Evolutionary conservation across 768 basidiomycete genomes (phyloP), one percentile per base, ranked within the genome.

Genomic region (Suillus tomentosus): DNA sequence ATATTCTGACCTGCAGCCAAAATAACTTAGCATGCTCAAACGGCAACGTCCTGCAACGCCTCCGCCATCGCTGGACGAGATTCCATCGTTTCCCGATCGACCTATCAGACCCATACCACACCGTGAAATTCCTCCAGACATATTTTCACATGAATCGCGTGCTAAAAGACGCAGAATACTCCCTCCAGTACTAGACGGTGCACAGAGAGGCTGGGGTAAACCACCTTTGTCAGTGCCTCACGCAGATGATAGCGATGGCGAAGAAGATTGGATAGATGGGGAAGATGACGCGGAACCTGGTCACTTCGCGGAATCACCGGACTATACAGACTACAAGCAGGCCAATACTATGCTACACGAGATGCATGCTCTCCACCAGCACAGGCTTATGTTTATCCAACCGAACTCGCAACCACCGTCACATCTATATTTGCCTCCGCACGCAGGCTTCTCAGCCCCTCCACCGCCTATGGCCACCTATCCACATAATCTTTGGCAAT

Each of bases 271-370:
- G 70, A 65, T 67, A 47, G 77, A 73, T 48, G 77, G 70, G 8
- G 76, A 73, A 19, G 73, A 77, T 39, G 78, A 78, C 45, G 76
- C 78, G 48, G 75, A 76, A 45, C 76, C 74, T 22, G 70, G 76
- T 43, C 69, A 43, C 53, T 39, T 60, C 17, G 34, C 59, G 19
- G 24, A 53, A 34, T 60, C 54, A 24, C 61, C 54, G 10, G 48
- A 56, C 48, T 62, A 66, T 51, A 64, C 73, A 14, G 74, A 73
- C 56, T 94, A 93, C 77, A 82, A 83, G 71, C 77, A 79, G 39
- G 79, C 84, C 62, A 94, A 94, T 74, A 82, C 68, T 55, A 76
- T 90, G 67, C 83, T 94, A 43, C 86, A 89, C 63, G 86, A 92
- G 69, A 72, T 92, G 60, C 91, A 93, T 68, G 80, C 85, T 45